Conservation (phyloP, 345 rosid genomes). For the Moricandia moricandioides region DNA sequence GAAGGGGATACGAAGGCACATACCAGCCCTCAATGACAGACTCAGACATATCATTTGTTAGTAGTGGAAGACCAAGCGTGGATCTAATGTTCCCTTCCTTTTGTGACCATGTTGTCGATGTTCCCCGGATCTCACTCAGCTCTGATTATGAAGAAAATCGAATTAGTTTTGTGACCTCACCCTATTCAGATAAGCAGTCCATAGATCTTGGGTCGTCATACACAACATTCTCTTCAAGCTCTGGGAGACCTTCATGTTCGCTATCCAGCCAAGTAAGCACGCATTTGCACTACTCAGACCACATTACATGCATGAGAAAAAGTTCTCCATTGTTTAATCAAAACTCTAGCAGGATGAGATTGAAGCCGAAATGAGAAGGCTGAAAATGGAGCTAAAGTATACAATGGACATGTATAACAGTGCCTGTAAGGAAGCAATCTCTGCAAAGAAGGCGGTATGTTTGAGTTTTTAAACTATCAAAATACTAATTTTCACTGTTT, state of each 20-base stretch:
- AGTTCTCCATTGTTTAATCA: no score
- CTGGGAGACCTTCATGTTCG: constrained; percentile 47
- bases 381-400: constrained; percentile 66
- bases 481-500: neutral
- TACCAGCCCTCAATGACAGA: constrained; percentile 43
- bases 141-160: constrained; percentile 53
- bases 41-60: constrained; percentile 70
- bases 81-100: constrained; percentile 45
- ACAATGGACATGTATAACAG: constrained; percentile 72
- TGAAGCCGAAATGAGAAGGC: constrained; percentile 83
- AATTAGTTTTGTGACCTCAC: constrained; percentile 28
- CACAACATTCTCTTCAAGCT: constrained; percentile 40
- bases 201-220: constrained; percentile 45
- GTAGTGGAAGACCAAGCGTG: constrained; percentile 55
- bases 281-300: neutral
- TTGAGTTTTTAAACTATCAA: neutral
- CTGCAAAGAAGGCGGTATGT: constrained; percentile 60
- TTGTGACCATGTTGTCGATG: constrained; percentile 43
- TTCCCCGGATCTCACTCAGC: constrained; percentile 40
- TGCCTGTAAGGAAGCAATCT: constrained; percentile 75
- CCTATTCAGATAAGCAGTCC: constrained; percentile 38
- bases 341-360: constrained; percentile 56
- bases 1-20: constrained; percentile 35
- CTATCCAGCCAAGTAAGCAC: constrained; percentile 46
- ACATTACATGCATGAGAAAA: no score